Base-by-base conservation (phyloP, 495 filamentous ascomycete species). In the Aspergillus hancockii region DNA sequence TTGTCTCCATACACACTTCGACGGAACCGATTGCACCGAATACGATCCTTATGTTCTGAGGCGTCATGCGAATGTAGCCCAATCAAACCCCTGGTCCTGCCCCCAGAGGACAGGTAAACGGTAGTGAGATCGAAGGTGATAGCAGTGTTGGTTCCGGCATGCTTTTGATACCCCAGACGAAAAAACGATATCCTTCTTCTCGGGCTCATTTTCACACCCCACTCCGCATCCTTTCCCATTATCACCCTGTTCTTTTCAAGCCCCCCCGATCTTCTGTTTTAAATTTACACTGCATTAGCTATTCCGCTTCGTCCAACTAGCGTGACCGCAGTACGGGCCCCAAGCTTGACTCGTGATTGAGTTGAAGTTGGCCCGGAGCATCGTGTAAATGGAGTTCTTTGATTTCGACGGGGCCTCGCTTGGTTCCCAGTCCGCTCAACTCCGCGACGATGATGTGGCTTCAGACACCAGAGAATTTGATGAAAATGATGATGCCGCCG, bases 361-460 rank as follows among this genome's bases (percentile, higher is more conserved):
- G 14, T 40, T 28, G 22, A 30, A 12, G 25, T 28, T 7, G 25
- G 25, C 25, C 18, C 21, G 40, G 23, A 46, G 38, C 14, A 61
- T 25, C 22, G 54, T 16, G 25, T 52, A 45, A 22, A 80, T 80
- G 78, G 80, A 84, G 61, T 83, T 81, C 65, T 83, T 83, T 58
- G 73, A 83, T 63, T 82, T 83, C 65, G 77, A 82, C 49, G 75
- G 76, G 49, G 80, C 80, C 30, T 78, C 79, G 5, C 71, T 74
- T 49, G 74, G 70, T 51, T 73, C 72, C 12, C 68, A 69, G 52
- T 73, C 72, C n/a, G n/a, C n/a, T 9, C 68, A 69, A 23, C 65
- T 65, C 41, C 63, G 66, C 54, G 73, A 75, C 13, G 73, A 77
- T 51, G 76, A 79, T 64, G 67, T 76, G 46, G 69, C 75, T 52